Percentiles rank a stretch among this genome's conserved stretches.
Conservation (phyloP, 306 rosid species). For the Malus asiatica region DNA sequence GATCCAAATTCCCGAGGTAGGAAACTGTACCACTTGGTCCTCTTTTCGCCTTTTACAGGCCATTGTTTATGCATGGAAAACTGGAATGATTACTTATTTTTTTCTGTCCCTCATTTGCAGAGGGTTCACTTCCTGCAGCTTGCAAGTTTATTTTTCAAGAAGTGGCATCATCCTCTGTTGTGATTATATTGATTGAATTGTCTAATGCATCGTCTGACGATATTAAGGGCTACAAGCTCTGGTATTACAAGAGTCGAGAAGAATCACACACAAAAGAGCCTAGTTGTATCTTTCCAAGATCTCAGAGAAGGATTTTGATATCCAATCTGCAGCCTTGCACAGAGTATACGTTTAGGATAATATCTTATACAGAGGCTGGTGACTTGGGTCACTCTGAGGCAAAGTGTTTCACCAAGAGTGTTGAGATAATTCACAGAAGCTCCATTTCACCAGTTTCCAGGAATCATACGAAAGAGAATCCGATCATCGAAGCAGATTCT, state of each 20-base stretch:
- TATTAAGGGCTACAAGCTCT: constrained; percentile 86
- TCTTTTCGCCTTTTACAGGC: constrained; percentile 14
- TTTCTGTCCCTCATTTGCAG: constrained; percentile 34
- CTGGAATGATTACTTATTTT: constrained; percentile 21
- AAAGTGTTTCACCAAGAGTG: constrained; percentile 89
- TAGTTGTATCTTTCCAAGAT: constrained; percentile 68
- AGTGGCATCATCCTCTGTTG: constrained; percentile 67
- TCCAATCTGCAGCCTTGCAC: constrained; percentile 87
- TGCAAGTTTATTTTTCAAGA: constrained; percentile 97
- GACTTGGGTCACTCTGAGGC: constrained; percentile 98
- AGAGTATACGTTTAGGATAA: constrained; percentile 75
- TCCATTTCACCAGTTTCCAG: constrained; percentile 26
- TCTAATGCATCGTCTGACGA: constrained; percentile 46
- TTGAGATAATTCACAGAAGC: constrained; percentile 64
- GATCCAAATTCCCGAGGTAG: constrained; percentile 70
- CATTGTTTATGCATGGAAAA: not conserved
- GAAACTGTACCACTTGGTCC: constrained; percentile 15
- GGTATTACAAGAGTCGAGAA: constrained; percentile 80
- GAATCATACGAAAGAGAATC: constrained; percentile 40
- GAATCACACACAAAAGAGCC: constrained; percentile 67
- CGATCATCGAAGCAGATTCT: constrained; percentile 37
- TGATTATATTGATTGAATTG: constrained; percentile 72
- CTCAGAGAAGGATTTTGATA: constrained; percentile 84
- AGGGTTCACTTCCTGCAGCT: constrained; percentile 97
- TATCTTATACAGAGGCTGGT: constrained; percentile 62